Conservation (phyloP, 345 rosid species). For the Pelargonium nanum region DNA sequence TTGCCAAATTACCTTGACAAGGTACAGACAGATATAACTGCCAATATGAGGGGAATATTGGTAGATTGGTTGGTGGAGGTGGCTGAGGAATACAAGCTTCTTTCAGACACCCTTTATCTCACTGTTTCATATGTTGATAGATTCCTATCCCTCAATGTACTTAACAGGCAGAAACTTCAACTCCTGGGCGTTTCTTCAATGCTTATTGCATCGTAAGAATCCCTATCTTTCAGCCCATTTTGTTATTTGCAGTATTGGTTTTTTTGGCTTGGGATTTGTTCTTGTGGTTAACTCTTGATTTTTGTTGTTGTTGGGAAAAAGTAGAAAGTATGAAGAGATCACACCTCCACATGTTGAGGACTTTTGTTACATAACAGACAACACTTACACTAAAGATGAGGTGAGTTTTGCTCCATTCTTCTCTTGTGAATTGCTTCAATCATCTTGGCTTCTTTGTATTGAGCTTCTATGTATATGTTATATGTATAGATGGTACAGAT, state of each 20-base stretch:
- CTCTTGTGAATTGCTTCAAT: not conserved
- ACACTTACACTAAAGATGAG: conserved; percentile 54
- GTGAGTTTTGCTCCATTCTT: conserved; percentile 9
- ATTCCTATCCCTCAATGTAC: conserved; percentile 35
- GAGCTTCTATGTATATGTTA: not conserved
- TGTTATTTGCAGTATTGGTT: not conserved
- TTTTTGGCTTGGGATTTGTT: not conserved
- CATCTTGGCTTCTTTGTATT: not conserved
- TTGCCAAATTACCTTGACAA: conserved; percentile 41
- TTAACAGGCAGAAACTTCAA: conserved; percentile 44
- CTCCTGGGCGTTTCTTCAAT: conserved; percentile 63
- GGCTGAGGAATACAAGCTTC: conserved; percentile 60
- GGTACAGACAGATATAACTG: conserved; percentile 49
- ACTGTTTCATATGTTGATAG: conserved; percentile 47
- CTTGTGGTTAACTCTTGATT: conserved; percentile 2
- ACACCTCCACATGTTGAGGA: conserved; percentile 58
- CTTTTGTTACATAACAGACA: conserved; percentile 62
- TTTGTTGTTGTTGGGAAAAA: conserved; percentile 8
- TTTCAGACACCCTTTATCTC: conserved; percentile 54
- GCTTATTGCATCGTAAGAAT: conserved; percentile 64
- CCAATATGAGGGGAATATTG: conserved; percentile 48
- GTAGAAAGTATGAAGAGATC: conserved; percentile 68
- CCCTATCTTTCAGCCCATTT: not conserved
- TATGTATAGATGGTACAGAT: conserved; percentile 39
- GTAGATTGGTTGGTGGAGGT: conserved; percentile 68